phyloP scores from a whole-genome alignment of 108 stramenopile species.

The Conticribra guillardii region DNA sequence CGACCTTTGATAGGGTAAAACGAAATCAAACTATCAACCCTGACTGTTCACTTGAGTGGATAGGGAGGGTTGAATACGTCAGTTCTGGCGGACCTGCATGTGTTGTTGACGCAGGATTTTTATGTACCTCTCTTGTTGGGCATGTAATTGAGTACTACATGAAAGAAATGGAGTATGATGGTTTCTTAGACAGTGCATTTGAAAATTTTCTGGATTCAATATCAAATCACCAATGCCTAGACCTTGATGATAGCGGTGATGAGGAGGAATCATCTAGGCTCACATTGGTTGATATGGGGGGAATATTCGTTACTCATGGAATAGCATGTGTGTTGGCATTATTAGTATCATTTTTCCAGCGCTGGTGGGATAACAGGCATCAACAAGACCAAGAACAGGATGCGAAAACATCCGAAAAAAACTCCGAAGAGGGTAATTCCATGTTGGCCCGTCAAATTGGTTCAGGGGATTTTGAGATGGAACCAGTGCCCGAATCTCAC shows the following conservation, averaged over 20 bases:
- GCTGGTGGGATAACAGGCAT: neutral
- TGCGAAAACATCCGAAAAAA: neutral
- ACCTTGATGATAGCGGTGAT: neutral
- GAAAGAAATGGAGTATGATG: slow-evolving; percentile 49
- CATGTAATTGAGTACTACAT: slow-evolving; percentile 46
- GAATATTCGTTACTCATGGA: slow-evolving; percentile 15
- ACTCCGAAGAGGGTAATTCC: neutral
- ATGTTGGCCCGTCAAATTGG: too few relatives aligned
- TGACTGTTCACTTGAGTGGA: slow-evolving; percentile 39
- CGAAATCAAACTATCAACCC: slow-evolving; percentile 23
- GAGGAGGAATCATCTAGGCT: slow-evolving; percentile 1
- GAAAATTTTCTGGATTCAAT: slow-evolving; percentile 1
- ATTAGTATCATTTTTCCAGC: slow-evolving; percentile 1
- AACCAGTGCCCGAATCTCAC: too few relatives aligned
- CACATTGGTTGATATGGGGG: slow-evolving; percentile 26
- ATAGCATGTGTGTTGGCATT: neutral
- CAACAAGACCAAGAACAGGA: neutral
- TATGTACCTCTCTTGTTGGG: slow-evolving; percentile 40
- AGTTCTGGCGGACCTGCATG: slow-evolving; percentile 35
- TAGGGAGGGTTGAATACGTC: slow-evolving; percentile 23
- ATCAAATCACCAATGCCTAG: slow-evolving; percentile 1
- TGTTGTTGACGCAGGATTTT: slow-evolving; percentile 36
- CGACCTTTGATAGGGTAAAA: slow-evolving; percentile 14
- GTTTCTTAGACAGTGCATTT: slow-evolving; percentile 35
- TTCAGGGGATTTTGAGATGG: too few relatives aligned